A percentile compares a stretch with the other conserved stretches of the same genome.
Conservation (phyloP, 2,329 filamentous ascomycete species). For the Trichoderma aggressivum region DNA sequence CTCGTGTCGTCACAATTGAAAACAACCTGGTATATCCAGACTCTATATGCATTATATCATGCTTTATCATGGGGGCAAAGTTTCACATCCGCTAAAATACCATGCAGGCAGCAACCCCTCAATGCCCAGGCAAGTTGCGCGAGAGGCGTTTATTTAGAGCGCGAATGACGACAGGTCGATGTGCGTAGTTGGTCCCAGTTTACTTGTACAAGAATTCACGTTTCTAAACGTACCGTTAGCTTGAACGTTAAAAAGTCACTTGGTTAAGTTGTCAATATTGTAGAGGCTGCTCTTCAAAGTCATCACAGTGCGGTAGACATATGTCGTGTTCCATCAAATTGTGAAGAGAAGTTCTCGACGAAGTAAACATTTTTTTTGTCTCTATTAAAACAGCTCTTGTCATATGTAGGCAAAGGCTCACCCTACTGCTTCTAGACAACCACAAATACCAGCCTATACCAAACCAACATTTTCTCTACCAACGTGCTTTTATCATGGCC, state of each 20-base stretch:
- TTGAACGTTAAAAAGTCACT: background rate
- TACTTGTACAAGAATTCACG: background rate
- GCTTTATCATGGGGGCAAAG: background rate
- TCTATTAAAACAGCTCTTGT: background rate
- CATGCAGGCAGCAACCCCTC: background rate
- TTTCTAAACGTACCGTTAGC: background rate
- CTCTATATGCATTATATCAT: background rate
- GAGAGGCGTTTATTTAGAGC: background rate
- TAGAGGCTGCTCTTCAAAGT: background rate
- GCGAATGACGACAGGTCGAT: background rate
- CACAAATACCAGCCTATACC: background rate
- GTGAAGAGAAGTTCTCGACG: background rate
- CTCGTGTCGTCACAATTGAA: background rate
- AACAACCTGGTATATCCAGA: rapidly evolving
- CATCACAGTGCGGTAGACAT: background rate
- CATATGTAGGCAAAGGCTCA: background rate
- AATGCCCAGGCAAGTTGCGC: background rate
- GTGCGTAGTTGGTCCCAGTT: background rate
- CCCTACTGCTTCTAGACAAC: rapidly evolving
- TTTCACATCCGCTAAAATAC: background rate
- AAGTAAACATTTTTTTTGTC: background rate
- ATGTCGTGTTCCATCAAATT: background rate
- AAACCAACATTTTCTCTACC: background rate
- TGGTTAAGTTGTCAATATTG: background rate
- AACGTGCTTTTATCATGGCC: background rate